Conservation (phyloP, 2,329 filamentous ascomycete genomes). For the Aspergillus oerlinghausenensis region DNA sequence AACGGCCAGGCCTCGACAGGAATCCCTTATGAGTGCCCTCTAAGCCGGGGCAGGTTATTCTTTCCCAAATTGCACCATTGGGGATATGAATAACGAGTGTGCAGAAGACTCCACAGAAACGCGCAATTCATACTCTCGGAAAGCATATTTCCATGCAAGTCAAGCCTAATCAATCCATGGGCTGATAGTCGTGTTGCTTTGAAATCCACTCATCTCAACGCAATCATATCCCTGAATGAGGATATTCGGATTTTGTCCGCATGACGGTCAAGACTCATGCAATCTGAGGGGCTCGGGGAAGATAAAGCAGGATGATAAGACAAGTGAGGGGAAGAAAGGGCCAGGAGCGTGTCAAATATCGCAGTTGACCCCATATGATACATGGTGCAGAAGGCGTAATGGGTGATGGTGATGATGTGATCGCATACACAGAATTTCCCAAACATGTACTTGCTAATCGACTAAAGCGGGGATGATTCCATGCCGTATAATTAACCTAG, state of each 20-base stretch:
- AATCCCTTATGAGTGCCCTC: not conserved
- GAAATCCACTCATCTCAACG: constrained; percentile 5
- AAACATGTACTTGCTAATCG: not conserved
- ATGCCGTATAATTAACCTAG: not conserved
- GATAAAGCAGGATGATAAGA: constrained; percentile 4
- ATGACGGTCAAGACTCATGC: not conserved
- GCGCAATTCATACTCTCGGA: not conserved
- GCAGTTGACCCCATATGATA: not conserved
- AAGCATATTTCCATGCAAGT: not conserved
- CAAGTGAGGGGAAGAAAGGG: not conserved
- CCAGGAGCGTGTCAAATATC: constrained; percentile 3
- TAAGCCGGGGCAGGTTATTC: not conserved
- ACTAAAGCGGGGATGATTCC: not conserved
- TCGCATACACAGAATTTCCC: constrained; percentile 5
- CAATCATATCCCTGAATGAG: constrained; percentile 22
- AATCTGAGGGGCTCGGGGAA: not conserved
- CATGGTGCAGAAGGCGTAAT: constrained; percentile 24
- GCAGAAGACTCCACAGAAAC: not conserved
- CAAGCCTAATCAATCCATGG: not conserved
- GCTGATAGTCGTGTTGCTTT: not conserved
- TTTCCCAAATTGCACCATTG: too few species aligned
- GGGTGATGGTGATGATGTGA: constrained; percentile 28
- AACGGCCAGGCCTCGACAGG: not conserved
- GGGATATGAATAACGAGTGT: not conserved
- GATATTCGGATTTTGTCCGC: constrained; percentile 10